phyloP scores from a whole-genome alignment of 148 eudicot species.

The Rhododendron vialii region DNA sequence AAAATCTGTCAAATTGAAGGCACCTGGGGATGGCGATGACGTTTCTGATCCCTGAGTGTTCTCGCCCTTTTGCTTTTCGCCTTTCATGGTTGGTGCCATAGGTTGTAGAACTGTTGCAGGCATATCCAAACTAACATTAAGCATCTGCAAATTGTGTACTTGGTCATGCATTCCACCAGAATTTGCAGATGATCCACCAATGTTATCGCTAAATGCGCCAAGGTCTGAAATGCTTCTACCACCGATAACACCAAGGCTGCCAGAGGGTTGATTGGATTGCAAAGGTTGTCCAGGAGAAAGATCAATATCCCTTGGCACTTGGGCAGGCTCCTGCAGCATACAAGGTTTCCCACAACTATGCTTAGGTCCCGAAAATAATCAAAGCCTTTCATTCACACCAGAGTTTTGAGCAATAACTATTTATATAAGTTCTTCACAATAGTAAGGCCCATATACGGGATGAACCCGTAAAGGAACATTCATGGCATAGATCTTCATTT shows the following conservation, averaged over 20 bases:
- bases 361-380: neutral
- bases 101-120: too few species aligned
- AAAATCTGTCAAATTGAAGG: slow-evolving; percentile 50
- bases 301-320: slow-evolving; percentile 59
- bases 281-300: slow-evolving; percentile 90
- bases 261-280: slow-evolving; percentile 66
- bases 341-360: neutral
- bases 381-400: slow-evolving; percentile 1
- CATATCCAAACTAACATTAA: slow-evolving; percentile 5
- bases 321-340: slow-evolving; percentile 62
- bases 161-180: slow-evolving; percentile 70
- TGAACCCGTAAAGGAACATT: neutral
- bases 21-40: slow-evolving; percentile 49
- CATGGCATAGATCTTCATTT: neutral
- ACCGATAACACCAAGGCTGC: slow-evolving; percentile 85
- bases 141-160: slow-evolving; percentile 70
- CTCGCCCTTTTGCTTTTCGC: too few species aligned
- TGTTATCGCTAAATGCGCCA: slow-evolving; percentile 83
- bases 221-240: slow-evolving; percentile 88
- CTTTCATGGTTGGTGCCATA: too few species aligned
- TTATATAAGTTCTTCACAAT: neutral
- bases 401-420: neutral
- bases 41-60: too few species aligned
- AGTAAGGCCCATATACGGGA: neutral
- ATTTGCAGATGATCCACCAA: slow-evolving; percentile 55